Conservation (phyloP, 306 rosid genomes). For the Quercus agrifolia region DNA sequence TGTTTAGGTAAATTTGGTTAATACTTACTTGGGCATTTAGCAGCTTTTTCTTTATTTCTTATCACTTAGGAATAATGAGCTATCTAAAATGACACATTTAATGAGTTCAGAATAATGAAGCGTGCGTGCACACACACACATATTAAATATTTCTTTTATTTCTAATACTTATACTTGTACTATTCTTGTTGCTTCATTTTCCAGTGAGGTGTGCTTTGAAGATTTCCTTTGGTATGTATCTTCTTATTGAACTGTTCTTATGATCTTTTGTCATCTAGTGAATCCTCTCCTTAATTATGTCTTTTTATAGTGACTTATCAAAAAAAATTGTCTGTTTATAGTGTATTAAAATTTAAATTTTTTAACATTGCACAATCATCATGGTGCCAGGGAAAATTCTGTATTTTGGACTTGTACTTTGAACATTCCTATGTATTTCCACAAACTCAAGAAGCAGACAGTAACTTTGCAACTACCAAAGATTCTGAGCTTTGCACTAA, state of each 20-base stretch:
- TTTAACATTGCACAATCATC: slow-evolving; percentile 26
- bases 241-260: slow-evolving; percentile 17
- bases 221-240: slow-evolving; percentile 86
- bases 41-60: neutral
- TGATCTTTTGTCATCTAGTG: neutral
- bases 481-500: slow-evolving; percentile 19
- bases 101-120: neutral
- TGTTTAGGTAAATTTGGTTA: neutral
- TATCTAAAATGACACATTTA: neutral
- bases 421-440: slow-evolving; percentile 90
- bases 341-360: no score
- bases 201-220: slow-evolving; percentile 88
- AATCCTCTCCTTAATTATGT: slow-evolving; percentile 6
- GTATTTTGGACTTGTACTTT: slow-evolving; percentile 92
- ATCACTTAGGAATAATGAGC: neutral
- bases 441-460: slow-evolving; percentile 40
- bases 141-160: neutral
- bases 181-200: slow-evolving; percentile 22
- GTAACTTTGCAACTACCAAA: slow-evolving; percentile 24
- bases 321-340: no score
- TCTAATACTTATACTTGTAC: slow-evolving; percentile 1
- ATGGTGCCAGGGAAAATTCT: slow-evolving; percentile 82
- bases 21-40: neutral
- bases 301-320: neutral
- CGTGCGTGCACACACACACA: neutral